These are phyloP conservation scores for Chlorella sp. DNA, from an alignment of 139 green algal genomes.

Conservation along the genomic window DNA sequence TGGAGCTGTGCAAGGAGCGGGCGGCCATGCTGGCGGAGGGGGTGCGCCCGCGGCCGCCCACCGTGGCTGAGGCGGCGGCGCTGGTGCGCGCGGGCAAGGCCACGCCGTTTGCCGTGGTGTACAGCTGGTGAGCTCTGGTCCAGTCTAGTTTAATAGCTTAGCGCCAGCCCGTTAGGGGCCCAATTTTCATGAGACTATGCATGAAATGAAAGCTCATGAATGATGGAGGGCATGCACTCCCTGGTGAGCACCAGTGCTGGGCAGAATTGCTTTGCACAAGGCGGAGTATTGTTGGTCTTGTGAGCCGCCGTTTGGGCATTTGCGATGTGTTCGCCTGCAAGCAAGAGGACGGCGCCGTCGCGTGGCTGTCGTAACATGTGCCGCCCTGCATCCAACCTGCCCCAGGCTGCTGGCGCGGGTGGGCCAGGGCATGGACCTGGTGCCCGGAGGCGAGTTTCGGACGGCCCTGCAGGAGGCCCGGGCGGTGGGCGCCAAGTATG, in stretches of 20 bases:
- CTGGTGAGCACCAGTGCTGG: too few relatives aligned
- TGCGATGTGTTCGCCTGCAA: too few relatives aligned
- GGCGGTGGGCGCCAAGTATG: background rate
- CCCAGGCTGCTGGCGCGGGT: background rate
- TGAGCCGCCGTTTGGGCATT: too few relatives aligned
- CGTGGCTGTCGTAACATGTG: too few relatives aligned
- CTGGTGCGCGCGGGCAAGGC: background rate
- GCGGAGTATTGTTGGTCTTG: too few relatives aligned
- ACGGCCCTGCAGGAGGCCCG: background rate
- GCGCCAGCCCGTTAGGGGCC: too few relatives aligned
- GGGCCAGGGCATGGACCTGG: background rate
- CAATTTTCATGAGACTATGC: too few relatives aligned
- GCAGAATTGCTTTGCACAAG: too few relatives aligned
- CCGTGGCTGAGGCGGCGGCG: background rate
- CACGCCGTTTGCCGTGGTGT: background rate
- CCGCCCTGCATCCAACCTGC: background rate
- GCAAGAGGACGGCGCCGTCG: too few relatives aligned
- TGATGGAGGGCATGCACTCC: too few relatives aligned
- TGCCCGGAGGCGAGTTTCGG: background rate
- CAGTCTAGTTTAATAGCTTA: too few relatives aligned
- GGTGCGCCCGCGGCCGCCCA: background rate
- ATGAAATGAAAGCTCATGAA: too few relatives aligned
- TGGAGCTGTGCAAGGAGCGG: constrained; percentile 16
- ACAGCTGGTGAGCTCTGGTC: background rate
- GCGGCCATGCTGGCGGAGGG: background rate